Evolutionary conservation across 768 basidiomycete species (phyloP).

Genomic region (Suillus clintonianus): DNA sequence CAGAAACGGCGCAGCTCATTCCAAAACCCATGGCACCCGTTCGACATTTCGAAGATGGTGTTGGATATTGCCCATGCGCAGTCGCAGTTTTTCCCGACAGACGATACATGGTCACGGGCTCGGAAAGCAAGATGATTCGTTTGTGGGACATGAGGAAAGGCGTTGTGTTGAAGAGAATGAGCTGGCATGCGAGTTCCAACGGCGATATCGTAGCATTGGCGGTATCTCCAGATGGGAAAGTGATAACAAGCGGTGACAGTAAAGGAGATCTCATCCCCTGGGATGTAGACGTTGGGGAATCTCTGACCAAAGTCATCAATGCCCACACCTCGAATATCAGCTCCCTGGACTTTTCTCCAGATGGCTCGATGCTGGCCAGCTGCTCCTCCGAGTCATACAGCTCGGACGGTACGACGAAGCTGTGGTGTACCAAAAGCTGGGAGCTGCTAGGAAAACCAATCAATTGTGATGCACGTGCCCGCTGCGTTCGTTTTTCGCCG

Average conservation of each 20-base stretch:
- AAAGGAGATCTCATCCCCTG: background rate
- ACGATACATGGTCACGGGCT: too few species aligned
- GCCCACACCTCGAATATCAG: rapidly evolving
- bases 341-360: background rate
- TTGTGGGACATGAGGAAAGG: too few species aligned
- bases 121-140: too few species aligned
- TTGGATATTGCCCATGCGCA: too few species aligned
- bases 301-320: background rate
- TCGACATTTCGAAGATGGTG: too few species aligned
- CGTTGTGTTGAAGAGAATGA: too few species aligned
- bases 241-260: background rate
- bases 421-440: background rate
- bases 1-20: too few species aligned
- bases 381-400: too few species aligned
- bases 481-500: background rate
- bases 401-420: background rate
- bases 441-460: background rate
- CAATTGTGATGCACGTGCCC: rapidly evolving
- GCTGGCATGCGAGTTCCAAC: too few species aligned
- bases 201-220: too few species aligned
- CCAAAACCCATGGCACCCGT: too few species aligned
- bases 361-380: background rate
- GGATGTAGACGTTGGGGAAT: background rate
- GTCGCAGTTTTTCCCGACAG: too few species aligned
- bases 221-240: background rate